phyloP scores from a whole-genome alignment of 108 stramenopile species.

The Chaetoceros muelleri region DNA sequence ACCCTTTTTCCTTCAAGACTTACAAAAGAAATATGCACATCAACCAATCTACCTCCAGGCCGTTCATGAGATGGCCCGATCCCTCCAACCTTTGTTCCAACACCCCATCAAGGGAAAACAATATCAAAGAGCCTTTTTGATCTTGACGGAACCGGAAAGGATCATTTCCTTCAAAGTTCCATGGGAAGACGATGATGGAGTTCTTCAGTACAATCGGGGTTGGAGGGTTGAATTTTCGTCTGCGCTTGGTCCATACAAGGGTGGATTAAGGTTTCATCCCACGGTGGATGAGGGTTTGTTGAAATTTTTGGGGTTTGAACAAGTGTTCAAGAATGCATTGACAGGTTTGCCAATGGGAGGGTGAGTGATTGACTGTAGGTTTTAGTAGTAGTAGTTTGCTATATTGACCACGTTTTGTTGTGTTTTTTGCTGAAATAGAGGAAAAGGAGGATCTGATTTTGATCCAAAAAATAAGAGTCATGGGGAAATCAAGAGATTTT shows the following conservation, averaged over 20 bases:
- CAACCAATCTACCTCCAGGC: constrained; percentile 32
- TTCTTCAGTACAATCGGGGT: constrained; percentile 6
- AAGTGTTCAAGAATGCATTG: constrained; percentile 43
- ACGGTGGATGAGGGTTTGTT: constrained; percentile 48
- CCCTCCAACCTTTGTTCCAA: constrained; percentile 25
- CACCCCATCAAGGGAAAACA: constrained; percentile 24
- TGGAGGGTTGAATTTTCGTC: constrained; percentile 51
- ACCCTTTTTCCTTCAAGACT: constrained; percentile 23
- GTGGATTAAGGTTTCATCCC: constrained; percentile 69
- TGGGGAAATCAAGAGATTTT: constrained; percentile 38
- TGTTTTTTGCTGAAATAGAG: not conserved
- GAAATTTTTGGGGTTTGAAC: constrained; percentile 53
- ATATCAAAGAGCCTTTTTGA: constrained; percentile 30
- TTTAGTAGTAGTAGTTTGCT: constrained; percentile 9
- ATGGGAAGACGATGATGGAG: constrained; percentile 13
- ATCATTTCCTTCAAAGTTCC: constrained; percentile 38
- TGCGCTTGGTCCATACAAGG: constrained; percentile 80
- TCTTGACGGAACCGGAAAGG: constrained; percentile 44
- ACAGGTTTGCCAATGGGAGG: constrained; percentile 40
- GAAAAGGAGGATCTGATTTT: constrained; percentile 39
- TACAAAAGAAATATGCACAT: constrained; percentile 26
- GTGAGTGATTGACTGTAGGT: too few species aligned
- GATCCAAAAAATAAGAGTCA: constrained; percentile 48
- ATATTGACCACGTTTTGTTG: not conserved
- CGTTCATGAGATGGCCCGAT: constrained; percentile 28